Evolutionary conservation across 2,329 filamentous ascomycete genomes (phyloP).

Genomic region (Colletotrichum chlorophyti): DNA sequence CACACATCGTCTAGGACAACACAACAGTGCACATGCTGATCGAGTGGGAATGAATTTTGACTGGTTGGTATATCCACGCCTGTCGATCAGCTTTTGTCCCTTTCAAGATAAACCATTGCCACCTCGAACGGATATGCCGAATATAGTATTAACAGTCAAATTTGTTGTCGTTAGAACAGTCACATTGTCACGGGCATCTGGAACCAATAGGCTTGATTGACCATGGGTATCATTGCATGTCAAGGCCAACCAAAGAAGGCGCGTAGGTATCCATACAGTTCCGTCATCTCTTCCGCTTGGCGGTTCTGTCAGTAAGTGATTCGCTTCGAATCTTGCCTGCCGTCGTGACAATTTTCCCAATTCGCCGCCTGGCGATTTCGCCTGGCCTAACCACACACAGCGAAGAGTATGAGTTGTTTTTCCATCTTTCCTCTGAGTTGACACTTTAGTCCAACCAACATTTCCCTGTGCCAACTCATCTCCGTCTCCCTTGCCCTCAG

Average conservation of each 20-base stretch:
- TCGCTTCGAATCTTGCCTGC: constrained; percentile 16
- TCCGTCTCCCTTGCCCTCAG: background rate
- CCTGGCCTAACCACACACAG: constrained; percentile 1
- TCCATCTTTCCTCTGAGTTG: background rate
- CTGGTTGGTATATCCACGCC: no score
- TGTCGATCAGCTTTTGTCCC: no score
- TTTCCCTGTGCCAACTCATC: background rate
- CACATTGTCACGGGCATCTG: no score
- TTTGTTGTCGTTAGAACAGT: no score
- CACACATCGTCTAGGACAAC: no score
- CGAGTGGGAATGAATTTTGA: no score
- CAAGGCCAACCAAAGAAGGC: constrained; percentile 24
- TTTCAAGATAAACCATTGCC: no score
- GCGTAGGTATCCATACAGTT: constrained; percentile 10
- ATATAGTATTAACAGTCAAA: no score
- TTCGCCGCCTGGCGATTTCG: constrained; percentile 9
- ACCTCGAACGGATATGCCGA: no score
- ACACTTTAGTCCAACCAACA: background rate
- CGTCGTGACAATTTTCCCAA: constrained; percentile 17
- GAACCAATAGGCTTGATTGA: constrained; percentile 2
- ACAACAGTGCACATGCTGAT: background rate
- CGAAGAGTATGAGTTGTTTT: constrained; percentile 16
- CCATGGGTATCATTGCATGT: constrained; percentile 32
- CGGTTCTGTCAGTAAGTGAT: constrained; percentile 13
- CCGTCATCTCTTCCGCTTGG: constrained; percentile 7